phyloP scores from a whole-genome alignment of 2,329 filamentous ascomycete species.

The Truncatella angustata region DNA sequence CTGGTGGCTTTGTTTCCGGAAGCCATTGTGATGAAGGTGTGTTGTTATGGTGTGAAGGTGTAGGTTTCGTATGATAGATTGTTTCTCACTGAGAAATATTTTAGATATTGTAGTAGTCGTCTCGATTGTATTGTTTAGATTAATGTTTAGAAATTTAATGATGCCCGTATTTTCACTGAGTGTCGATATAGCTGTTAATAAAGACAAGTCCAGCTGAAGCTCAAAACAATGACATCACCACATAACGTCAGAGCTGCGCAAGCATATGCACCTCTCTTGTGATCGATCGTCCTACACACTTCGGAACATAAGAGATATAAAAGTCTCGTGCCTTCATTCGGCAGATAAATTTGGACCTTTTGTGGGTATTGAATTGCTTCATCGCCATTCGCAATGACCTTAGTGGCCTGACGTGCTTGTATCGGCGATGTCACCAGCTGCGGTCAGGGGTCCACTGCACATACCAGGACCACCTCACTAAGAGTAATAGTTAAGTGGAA shows the following conservation, averaged over 20 bases:
- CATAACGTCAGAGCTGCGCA: neutral
- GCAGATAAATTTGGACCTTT: neutral
- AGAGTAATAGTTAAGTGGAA: too few relatives aligned
- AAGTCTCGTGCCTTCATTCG: too few relatives aligned
- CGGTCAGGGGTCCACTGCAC: too few relatives aligned
- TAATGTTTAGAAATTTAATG: too few relatives aligned
- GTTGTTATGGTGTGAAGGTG: neutral
- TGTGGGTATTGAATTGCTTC: conserved; percentile 1
- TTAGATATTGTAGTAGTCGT: neutral
- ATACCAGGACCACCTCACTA: too few relatives aligned
- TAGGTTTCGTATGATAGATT: neutral
- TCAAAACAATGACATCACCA: conserved; percentile 1
- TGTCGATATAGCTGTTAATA: neutral
- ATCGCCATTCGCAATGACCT: too few relatives aligned
- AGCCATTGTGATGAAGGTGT: conserved; percentile 6
- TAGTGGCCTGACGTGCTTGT: neutral
- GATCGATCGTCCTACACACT: too few relatives aligned
- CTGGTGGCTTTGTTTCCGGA: conserved; percentile 21
- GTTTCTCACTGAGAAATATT: neutral
- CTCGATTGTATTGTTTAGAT: neutral
- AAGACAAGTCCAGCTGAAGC: neutral
- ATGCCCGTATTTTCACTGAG: too few relatives aligned
- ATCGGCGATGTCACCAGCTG: neutral
- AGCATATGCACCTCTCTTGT: too few relatives aligned
- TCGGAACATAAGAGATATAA: too few relatives aligned